Conservation (phyloP, 2,329 filamentous ascomycete species). For the Simplicillium sp. region DNA sequence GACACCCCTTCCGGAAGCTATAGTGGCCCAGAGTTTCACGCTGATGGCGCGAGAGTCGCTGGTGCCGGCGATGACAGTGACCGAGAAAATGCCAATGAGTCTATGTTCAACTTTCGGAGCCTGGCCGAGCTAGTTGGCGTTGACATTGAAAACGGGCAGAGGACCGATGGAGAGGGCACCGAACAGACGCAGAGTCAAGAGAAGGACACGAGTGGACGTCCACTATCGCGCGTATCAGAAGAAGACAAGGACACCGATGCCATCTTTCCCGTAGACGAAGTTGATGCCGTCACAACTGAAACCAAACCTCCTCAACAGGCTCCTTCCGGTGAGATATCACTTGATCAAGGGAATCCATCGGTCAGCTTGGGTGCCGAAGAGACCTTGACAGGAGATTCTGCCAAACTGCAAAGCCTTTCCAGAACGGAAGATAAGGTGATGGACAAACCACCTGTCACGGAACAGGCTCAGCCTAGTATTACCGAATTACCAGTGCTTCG, state of each 20-base stretch:
- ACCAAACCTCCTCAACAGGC: not conserved
- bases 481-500: too few relatives aligned
- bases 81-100: slow-evolving; percentile 49
- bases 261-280: slow-evolving; percentile 18
- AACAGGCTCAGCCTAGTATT: too few relatives aligned
- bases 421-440: too few relatives aligned
- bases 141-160: slow-evolving; percentile 38
- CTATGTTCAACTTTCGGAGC: slow-evolving; percentile 87
- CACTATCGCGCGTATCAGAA: slow-evolving; percentile 27
- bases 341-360: slow-evolving; percentile 2
- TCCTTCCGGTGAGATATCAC: not conserved
- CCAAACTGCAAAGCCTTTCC: not conserved
- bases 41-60: slow-evolving; percentile 24
- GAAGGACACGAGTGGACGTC: slow-evolving; percentile 13
- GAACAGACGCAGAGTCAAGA: slow-evolving; percentile 9
- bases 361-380: not conserved
- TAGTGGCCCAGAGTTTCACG: slow-evolving; percentile 19
- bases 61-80: slow-evolving; percentile 38
- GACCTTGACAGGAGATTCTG: not conserved
- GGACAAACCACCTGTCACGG: too few relatives aligned
- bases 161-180: slow-evolving; percentile 17
- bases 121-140: slow-evolving; percentile 75
- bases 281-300: not conserved
- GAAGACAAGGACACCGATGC: slow-evolving; percentile 23
- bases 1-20: slow-evolving; percentile 55